Evolutionary conservation across 345 rosid species (phyloP), one percentile per base, ranked within the genome.

Genomic region (Linum tenue): DNA sequence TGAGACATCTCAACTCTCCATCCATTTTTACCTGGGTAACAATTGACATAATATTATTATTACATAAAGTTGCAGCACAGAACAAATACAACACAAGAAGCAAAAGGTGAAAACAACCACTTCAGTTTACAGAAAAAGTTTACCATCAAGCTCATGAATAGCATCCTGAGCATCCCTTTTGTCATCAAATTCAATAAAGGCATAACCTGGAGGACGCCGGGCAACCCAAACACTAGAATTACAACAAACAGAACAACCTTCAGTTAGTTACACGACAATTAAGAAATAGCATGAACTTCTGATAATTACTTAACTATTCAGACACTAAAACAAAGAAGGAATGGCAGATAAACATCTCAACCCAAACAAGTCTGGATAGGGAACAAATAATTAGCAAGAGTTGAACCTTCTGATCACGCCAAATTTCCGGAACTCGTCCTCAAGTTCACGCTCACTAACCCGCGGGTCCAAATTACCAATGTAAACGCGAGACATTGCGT

Each of bases 1-100:
- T 87, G 97, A 65, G 91, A 90, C 69, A 78, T 84, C 76, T 90
- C 97, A 53, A 90, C 97, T 60, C 97, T 84, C 97, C 97, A 90
- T 41, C 90, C 85, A 81, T 87, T 87, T 76, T 90, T 87, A 69
- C 97, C 94, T 90, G 76, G 7, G 42, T 37, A 31, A 57, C 16
- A 57, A 2, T 17, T n/a, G 10, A 31, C 22, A n/a, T 10, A 57
- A 3, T 22, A 22, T 22, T 22, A 22, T 22, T 22, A 22, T 22
- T 22, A 22, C 31, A 22, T 22, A 22, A 22, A 22, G 31, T 22
- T 22, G 31, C 31, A 22, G 31, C 31, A 22, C 31, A 22, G 31
- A 22, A 22, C 31, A 22, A 22, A 11, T 15, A 4, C 12, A 14
- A 14, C 15, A 6, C 15, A 12, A 16, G 62, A 22, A 59, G 12